Percentiles rank a stretch among this genome's conserved stretches.
phyloP scores from a whole-genome alignment of 176 grass and related monocot species.

The Musa itinerans region DNA sequence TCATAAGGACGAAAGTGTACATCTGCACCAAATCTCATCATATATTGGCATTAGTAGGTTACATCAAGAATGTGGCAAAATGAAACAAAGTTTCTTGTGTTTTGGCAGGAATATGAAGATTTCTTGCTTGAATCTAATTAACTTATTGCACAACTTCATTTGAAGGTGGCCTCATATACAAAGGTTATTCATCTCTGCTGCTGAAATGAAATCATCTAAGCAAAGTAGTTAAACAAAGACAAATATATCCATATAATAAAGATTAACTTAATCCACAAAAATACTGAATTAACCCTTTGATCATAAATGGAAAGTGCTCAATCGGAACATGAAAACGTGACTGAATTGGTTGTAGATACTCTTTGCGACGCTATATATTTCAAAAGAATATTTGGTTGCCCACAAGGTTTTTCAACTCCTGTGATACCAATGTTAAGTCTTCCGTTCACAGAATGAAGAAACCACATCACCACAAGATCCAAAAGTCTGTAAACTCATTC shows the following conservation, averaged over 20 bases:
- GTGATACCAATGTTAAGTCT: not conserved
- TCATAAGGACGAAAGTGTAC: not conserved
- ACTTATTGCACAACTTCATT: not conserved
- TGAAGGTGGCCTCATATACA: not conserved
- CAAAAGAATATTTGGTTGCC: not conserved
- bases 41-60: not conserved
- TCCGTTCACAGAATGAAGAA: not conserved
- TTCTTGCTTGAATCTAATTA: not conserved
- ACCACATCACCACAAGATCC: no score
- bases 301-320: no score
- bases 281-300: not conserved
- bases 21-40: not conserved
- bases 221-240: not conserved
- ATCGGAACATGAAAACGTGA: no score
- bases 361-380: not conserved
- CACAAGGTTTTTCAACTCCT: not conserved
- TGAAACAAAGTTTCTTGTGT: not conserved
- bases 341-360: no score
- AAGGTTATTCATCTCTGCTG: not conserved
- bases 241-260: not conserved
- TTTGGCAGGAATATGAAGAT: not conserved
- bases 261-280: not conserved
- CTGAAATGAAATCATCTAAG: not conserved
- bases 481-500: no score
- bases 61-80: not conserved